A percentile compares a stretch with the other conserved stretches of the same genome.
Conservation (phyloP, 495 filamentous ascomycete genomes). For the Entonaema liquescens region DNA sequence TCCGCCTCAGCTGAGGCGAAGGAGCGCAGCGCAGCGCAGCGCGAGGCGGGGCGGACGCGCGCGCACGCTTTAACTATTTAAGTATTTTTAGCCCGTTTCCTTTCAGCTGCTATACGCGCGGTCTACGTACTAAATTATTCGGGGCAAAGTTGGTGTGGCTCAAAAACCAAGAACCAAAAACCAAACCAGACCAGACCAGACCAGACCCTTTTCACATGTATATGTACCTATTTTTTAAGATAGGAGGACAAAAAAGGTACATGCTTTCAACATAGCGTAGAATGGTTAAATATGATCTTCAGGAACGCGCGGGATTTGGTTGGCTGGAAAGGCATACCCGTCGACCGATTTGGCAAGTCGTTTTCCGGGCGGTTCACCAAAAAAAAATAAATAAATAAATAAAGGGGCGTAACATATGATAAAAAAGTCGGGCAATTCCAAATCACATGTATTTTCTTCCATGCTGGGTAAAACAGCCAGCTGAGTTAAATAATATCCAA, state of each 20-base stretch:
- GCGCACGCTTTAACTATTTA: not conserved
- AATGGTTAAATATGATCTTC: slow-evolving; percentile 26
- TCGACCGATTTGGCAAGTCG: slow-evolving; percentile 38
- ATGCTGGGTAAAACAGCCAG: slow-evolving; percentile 17
- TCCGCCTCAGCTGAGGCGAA: slow-evolving; percentile 1
- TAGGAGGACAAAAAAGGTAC: too few relatives aligned
- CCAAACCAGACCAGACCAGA: not conserved
- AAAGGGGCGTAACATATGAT: not conserved
- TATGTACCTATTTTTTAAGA: too few relatives aligned
- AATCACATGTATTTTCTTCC: slow-evolving; percentile 29
- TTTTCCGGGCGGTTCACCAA: slow-evolving; percentile 2
- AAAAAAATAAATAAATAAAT: not conserved
- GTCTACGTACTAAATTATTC: too few relatives aligned
- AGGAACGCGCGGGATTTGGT: slow-evolving; percentile 35
- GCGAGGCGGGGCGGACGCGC: too few relatives aligned
- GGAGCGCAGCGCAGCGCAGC: too few relatives aligned
- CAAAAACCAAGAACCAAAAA: not conserved
- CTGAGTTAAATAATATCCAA: not conserved
- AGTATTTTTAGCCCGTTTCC: not conserved
- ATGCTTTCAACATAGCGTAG: not conserved
- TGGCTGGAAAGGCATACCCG: slow-evolving; percentile 11
- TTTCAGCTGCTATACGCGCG: not conserved
- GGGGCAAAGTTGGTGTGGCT: not conserved
- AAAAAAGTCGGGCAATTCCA: not conserved
- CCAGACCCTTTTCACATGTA: too few relatives aligned